Evolutionary conservation across 257 asterid genomes (phyloP).

Genomic region (Echites panduratus): DNA sequence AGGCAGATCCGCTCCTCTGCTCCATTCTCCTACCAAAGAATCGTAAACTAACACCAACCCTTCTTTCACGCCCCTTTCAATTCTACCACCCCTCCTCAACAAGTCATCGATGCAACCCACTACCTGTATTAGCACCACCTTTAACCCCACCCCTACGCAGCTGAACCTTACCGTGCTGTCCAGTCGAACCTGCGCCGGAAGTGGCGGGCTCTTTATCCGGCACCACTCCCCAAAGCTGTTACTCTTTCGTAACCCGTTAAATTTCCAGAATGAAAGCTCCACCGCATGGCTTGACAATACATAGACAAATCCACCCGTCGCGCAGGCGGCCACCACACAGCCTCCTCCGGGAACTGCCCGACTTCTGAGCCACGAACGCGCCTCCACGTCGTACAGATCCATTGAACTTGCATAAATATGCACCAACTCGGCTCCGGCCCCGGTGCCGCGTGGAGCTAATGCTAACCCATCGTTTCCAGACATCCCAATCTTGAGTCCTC

Average conservation of each 20-base stretch:
- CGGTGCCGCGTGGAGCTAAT: conserved; percentile 32
- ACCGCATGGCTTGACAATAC: conserved; percentile 82
- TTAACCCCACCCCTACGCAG: conserved; percentile 61
- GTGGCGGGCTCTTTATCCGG: conserved; percentile 64
- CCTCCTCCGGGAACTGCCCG: conserved; percentile 77
- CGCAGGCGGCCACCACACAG: conserved; percentile 83
- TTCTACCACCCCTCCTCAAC: conserved; percentile 60
- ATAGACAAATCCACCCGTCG: conserved; percentile 44
- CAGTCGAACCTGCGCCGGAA: conserved; percentile 77
- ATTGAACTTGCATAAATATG: conserved; percentile 70
- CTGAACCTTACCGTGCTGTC: conserved; percentile 78
- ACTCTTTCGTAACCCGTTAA: conserved; percentile 41
- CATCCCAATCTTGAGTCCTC: conserved; percentile 61
- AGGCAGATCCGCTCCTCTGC: conserved; percentile 66
- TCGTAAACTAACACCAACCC: conserved; percentile 71
- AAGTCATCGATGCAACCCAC: conserved; percentile 72
- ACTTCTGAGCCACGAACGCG: conserved; percentile 64
- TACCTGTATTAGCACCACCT: conserved; percentile 71
- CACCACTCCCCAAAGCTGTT: conserved; percentile 62
- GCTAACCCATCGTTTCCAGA: conserved; percentile 23
- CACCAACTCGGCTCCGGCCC: conserved; percentile 41
- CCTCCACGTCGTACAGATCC: conserved; percentile 66
- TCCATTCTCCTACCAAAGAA: conserved; percentile 58
- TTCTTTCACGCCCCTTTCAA: conserved; percentile 59
- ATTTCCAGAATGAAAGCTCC: conserved; percentile 81